phyloP scores from a whole-genome alignment of 2,329 filamentous ascomycete genomes.

The Sporothrix humicola region DNA sequence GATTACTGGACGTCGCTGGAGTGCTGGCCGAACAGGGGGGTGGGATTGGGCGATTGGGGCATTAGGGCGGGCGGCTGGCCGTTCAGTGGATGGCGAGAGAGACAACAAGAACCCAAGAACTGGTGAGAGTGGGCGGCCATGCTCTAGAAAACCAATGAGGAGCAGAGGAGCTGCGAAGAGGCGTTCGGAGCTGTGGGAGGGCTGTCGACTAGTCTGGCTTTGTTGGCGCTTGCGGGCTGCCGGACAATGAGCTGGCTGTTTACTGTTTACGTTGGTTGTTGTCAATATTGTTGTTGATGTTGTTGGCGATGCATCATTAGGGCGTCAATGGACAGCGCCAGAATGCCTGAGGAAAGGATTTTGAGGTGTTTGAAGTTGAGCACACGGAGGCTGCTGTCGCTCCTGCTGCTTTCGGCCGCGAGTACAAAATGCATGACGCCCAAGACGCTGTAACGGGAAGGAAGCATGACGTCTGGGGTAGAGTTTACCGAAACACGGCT shows the following conservation, averaged over 20 bases:
- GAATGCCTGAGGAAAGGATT: not conserved
- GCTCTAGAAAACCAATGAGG: slow-evolving; percentile 24
- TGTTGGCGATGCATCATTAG: not conserved
- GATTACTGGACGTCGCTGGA: not conserved
- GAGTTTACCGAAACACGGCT: slow-evolving; percentile 19
- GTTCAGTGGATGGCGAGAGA: not conserved
- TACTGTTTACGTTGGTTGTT: not conserved
- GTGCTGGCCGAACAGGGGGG: slow-evolving; percentile 18
- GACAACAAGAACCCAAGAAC: not conserved
- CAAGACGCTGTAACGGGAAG: slow-evolving; percentile 19
- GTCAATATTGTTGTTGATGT: not conserved
- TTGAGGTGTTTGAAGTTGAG: slow-evolving; percentile 8
- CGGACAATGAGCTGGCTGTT: not conserved
- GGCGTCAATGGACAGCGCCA: not conserved
- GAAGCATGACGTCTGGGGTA: slow-evolving; percentile 21
- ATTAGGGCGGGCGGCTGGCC: not conserved
- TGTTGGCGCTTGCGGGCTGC: slow-evolving; percentile 22
- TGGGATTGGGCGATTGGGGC: not conserved
- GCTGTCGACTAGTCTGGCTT: slow-evolving; percentile 5
- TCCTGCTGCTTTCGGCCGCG: slow-evolving; percentile 11
- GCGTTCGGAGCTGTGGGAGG: slow-evolving; percentile 23
- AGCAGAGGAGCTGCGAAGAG: not conserved
- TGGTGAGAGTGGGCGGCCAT: not conserved
- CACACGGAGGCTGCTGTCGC: slow-evolving; percentile 2
- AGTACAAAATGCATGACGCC: not conserved